Percentiles rank a stretch among this genome's conserved stretches.
Conservation (phyloP, 2,329 filamentous ascomycete species). For the Diaporthe capsici region DNA sequence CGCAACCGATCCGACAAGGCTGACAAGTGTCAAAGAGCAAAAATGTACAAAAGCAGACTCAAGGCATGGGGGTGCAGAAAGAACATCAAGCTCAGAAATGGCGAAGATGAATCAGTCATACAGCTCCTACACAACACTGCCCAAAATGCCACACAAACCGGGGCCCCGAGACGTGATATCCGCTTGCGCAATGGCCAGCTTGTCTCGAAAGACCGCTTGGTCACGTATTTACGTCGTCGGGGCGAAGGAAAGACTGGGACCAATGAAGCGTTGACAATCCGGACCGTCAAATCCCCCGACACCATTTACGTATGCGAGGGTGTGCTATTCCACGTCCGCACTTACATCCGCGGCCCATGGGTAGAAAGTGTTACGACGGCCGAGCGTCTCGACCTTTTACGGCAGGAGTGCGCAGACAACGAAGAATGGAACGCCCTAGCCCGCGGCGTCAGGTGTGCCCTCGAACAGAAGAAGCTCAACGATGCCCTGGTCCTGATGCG, state of each 20-base stretch:
- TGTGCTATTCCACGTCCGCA: background rate
- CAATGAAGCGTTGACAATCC: background rate
- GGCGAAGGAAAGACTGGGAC: background rate
- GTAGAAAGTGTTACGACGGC: background rate
- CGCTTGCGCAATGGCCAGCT: constrained; percentile 31
- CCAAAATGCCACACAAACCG: background rate
- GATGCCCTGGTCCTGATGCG: constrained; percentile 11
- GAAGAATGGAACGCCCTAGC: background rate
- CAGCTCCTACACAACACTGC: background rate
- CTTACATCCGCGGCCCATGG: background rate
- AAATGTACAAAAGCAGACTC: constrained; percentile 35
- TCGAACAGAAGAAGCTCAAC: background rate
- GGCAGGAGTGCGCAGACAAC: background rate
- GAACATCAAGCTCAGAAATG: constrained; percentile 22
- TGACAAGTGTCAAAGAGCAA: constrained; percentile 10
- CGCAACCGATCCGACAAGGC: background rate
- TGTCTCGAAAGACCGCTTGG: constrained; percentile 27
- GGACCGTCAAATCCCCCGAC: background rate
- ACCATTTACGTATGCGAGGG: background rate
- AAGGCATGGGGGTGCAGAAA: constrained; percentile 24
- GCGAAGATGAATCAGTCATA: constrained; percentile 6
- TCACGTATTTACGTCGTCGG: constrained; percentile 15
- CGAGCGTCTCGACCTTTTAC: constrained; percentile 2
- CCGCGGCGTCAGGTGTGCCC: constrained; percentile 5
- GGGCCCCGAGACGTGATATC: background rate